Percentiles rank a stretch among this genome's conserved stretches.
Conservation (phyloP, 2,329 filamentous ascomycete genomes). For the Magnaporthiopsis incrustans region DNA sequence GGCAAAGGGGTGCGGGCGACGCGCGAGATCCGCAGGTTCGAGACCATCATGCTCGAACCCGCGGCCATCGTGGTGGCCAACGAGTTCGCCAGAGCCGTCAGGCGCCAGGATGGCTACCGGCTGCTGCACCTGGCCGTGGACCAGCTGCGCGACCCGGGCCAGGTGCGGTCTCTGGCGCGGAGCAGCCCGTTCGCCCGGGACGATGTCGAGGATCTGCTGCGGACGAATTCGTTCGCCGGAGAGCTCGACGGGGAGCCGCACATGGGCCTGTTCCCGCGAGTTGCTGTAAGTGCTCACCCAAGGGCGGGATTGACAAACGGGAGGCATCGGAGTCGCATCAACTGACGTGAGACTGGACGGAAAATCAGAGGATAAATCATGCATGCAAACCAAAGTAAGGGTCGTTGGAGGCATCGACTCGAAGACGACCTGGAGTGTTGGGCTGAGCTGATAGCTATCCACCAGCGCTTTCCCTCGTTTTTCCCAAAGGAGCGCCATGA, state of each 20-base stretch:
- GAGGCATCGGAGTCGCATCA: no score
- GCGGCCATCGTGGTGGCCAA: slow-evolving; percentile 23
- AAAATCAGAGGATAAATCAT: slow-evolving; percentile 23
- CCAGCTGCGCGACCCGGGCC: slow-evolving; percentile 20
- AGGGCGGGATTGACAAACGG: no score
- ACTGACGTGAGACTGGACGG: neutral
- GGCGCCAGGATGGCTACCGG: slow-evolving; percentile 19
- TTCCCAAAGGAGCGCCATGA: slow-evolving; percentile 15
- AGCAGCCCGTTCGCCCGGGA: slow-evolving; percentile 20
- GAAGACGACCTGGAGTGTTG: no score
- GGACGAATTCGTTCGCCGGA: slow-evolving; percentile 25
- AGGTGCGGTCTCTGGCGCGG: slow-evolving; percentile 19
- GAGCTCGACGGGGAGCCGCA: slow-evolving; percentile 16
- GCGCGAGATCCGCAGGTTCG: slow-evolving; percentile 22
- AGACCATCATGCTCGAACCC: slow-evolving; percentile 33
- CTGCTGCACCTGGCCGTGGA: slow-evolving; percentile 22
- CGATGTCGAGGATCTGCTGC: slow-evolving; percentile 24
- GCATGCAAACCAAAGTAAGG: slow-evolving; percentile 27
- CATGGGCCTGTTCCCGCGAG: slow-evolving; percentile 11
- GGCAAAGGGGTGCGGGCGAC: slow-evolving; percentile 27
- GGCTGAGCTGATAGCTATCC: neutral
- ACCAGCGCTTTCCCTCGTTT: slow-evolving; percentile 24
- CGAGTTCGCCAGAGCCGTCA: slow-evolving; percentile 20
- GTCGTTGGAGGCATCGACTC: no score
- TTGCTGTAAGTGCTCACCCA: neutral